Conservation (phyloP, 441 rosid genomes). For the Omphalea diandra region DNA sequence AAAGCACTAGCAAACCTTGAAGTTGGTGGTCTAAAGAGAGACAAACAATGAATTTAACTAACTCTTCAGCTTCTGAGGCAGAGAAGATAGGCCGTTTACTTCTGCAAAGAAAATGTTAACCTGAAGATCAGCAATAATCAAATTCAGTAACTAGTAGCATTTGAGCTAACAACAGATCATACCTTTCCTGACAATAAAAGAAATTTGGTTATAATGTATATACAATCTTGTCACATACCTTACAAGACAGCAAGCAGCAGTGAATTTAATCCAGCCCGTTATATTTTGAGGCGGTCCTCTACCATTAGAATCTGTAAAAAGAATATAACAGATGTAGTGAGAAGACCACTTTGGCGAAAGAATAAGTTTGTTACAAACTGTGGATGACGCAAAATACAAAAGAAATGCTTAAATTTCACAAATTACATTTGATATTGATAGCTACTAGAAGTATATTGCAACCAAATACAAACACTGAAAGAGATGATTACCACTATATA, state of each 20-base stretch:
- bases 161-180: conserved; percentile 12
- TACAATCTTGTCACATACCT: conserved; percentile 45
- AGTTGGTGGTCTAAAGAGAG: conserved; percentile 65
- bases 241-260: conserved; percentile 49
- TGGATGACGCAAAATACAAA: background rate
- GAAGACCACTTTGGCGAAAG: background rate
- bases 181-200: background rate
- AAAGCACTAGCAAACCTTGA: conserved; percentile 54
- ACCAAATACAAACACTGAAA: background rate
- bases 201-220: background rate
- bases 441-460: background rate
- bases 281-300: conserved; percentile 70
- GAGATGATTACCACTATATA: background rate
- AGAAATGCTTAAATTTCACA: background rate
- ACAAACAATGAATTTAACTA: conserved; percentile 44
- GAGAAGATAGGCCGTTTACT: conserved; percentile 40
- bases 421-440: too few relatives aligned
- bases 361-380: background rate
- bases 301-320: conserved; percentile 43
- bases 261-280: conserved; percentile 63
- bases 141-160: background rate
- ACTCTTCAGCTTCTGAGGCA: conserved; percentile 56
- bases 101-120: conserved; percentile 42
- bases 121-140: conserved; percentile 13
- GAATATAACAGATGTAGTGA: conserved; percentile 22